Evolutionary conservation across 805 yeast species (phyloP), one percentile per base, ranked within the genome.

Genomic region (Millerago galiae): DNA sequence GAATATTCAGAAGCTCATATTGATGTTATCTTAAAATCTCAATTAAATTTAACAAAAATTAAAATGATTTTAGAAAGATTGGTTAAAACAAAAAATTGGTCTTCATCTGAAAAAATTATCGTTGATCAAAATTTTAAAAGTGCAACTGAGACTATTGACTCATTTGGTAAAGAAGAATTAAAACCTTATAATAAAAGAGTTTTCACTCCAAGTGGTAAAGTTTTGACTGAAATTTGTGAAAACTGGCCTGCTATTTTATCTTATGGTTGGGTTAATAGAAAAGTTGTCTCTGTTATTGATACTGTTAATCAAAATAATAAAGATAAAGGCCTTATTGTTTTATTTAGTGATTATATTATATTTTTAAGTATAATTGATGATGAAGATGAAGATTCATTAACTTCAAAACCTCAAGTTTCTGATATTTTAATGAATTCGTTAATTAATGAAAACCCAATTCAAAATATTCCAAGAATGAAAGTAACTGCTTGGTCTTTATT

Each of bases 361-460:
- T 77, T 88, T 46, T 63, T 89, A 38, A 70, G 83, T 34, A 59
- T 40, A 29, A 8, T 27, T 14, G 61, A 59, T 33, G 52, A 58
- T 39, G 46, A 43, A 4, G 44, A 34, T 2, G 49, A 44, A 38
- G 59, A 56, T 34, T 35, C 41, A 2, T 35, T 37, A 7, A 14
- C 41, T 8, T 51, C 58, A 34, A 62, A 65, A 36, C 84, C 93
- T 2, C 71, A 82, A 3, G 68, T 84, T 12, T 73, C 95, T 0
- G 96, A 89, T 59, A 71, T 87, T 37, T 65, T 91, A 45, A 87
- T 90, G 95, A 95, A 90, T 55, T 87, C 96, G 0, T 68, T 91
- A 56, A 77, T 85, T 26, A 91, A 91, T 58, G 95, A 87, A 53
- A 81, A 81, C 18, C 93, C 95, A 0, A 69, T 91, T 63, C 74